Base-by-base conservation (phyloP, 495 filamentous ascomycete species). In the Hypoxylon cercidicola region DNA sequence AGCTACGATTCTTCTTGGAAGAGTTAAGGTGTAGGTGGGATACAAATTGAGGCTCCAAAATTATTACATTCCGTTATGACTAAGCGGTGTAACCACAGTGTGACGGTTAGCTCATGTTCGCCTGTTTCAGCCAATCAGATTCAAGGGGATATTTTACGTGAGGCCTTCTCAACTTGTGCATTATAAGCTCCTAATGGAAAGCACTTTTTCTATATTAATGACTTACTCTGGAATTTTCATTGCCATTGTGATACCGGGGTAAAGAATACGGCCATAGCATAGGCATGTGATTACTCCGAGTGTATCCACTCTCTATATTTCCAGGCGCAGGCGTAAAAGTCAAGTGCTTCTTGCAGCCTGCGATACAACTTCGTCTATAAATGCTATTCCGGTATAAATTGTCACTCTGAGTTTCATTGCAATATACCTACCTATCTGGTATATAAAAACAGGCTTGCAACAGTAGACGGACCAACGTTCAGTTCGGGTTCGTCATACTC, bases 261-360 rank as follows among this genome's bases (percentile, higher is more conserved):
- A 10, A 32, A 3, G 37, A 44, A 44, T 4, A 44, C 9, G 23
- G 23, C 21, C 18, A 12, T 45, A 13, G 10, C 56, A 11, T 9
- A 46, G 39, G 58, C 70, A 72, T 72, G 70, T 72, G 70, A 72
- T 66, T 43, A 53, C 56, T 49, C 41, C 54, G 47, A 28, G 60
- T 18, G 48, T 56, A 46, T 25, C 48, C 48, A 48, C 44, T 19
- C 20, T 34, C 45, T 15, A 30, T 8, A 40, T 39, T 41, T 52
- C 13, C 48, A 47, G 43, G 20, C 19, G 51, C 19, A 50, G 58
- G 5, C 20, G 37, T 16, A 16, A 16, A 68, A 68, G 64, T 62
- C 64, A 68, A 68, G 64, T 68, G 64, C 59, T 49, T 43, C 58
- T 59, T 68, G 59, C 59, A 68, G 53, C 59, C 64, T 68, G 64